phyloP scores from a whole-genome alignment of 306 rosid species.

The Quercus bicolor region DNA sequence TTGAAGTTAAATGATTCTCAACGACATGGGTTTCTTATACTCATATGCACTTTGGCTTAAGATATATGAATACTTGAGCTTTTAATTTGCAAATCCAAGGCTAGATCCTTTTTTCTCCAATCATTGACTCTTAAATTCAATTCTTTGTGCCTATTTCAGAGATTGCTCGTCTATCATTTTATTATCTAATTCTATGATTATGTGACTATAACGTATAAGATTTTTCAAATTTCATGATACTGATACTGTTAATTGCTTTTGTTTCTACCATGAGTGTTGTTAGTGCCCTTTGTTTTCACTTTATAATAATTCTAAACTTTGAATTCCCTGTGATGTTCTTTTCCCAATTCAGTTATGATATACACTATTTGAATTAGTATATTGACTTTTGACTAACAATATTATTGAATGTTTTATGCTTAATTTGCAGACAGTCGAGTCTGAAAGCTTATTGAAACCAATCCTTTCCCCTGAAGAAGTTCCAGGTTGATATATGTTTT shows the following conservation, averaged over 20 bases:
- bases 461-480: constrained; percentile 74
- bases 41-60: no score
- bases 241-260: background rate
- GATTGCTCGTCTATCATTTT: no score
- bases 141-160: no score
- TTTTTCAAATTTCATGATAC: background rate
- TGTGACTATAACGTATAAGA: no score
- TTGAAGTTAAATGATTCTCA: background rate
- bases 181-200: no score
- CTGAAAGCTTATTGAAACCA: constrained; percentile 74
- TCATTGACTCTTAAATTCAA: no score
- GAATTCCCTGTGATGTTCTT: background rate
- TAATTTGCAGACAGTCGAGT: constrained; percentile 70
- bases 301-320: background rate
- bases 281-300: background rate
- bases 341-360: background rate
- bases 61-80: no score
- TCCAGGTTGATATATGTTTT: constrained; percentile 48
- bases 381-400: background rate
- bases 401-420: background rate
- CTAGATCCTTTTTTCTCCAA: background rate
- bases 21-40: no score
- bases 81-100: no score
- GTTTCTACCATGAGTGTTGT: background rate
- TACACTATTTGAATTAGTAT: background rate